Conservation (phyloP, 495 filamentous ascomycete genomes). For the Lentithecium fluviatile region DNA sequence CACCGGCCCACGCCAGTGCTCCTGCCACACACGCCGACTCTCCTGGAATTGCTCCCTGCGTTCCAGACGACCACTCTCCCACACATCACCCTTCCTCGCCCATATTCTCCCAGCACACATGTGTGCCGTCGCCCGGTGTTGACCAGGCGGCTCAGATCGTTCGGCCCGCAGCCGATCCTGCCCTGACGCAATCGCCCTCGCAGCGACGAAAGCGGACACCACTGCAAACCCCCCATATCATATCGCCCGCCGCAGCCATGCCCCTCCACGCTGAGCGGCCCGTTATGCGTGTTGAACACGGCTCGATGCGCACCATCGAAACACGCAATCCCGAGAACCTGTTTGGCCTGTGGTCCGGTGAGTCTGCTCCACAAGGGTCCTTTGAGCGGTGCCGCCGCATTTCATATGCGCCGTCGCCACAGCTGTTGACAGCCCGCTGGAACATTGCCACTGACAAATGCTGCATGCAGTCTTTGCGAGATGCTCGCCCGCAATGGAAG, state of each 20-base stretch:
- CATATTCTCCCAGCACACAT: slow-evolving; percentile 2
- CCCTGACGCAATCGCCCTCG: slow-evolving; percentile 30
- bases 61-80: slow-evolving; percentile 1
- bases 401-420: slow-evolving; percentile 9
- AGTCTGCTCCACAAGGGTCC: slow-evolving; percentile 43
- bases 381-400: background rate
- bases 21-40: background rate
- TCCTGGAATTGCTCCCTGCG: background rate
- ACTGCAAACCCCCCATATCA: background rate
- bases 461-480: slow-evolving; percentile 76
- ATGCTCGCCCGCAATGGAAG: slow-evolving; percentile 90
- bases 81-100: background rate
- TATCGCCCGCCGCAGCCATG: slow-evolving; percentile 33
- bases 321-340: slow-evolving; percentile 89
- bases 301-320: slow-evolving; percentile 81
- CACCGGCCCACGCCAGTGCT: background rate
- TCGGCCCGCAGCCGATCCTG: slow-evolving; percentile 23
- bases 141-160: slow-evolving; percentile 7
- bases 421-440: background rate
- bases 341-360: slow-evolving; percentile 97
- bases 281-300: slow-evolving; percentile 40
- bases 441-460: slow-evolving; percentile 34
- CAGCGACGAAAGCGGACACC: slow-evolving; percentile 11
- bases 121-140: slow-evolving; percentile 1
- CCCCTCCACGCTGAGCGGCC: slow-evolving; percentile 40